These are phyloP conservation scores for Grammothele lineata DNA, from an alignment of 768 basidiomycete genomes.

Conservation along the genomic window DNA sequence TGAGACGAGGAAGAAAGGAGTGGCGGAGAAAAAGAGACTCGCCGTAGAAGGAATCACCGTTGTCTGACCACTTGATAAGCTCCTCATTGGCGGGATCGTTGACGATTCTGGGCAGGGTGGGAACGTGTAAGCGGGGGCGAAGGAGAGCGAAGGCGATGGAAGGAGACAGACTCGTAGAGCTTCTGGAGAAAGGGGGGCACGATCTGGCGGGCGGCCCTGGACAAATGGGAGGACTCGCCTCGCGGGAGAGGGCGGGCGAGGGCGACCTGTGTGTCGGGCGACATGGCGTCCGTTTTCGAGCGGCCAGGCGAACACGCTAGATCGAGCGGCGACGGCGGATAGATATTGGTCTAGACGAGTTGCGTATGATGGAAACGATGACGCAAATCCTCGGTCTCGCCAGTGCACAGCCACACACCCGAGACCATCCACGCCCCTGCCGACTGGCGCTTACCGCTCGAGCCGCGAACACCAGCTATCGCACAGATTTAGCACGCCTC, in stretches of 20 bases:
- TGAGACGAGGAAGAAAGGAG: neutral
- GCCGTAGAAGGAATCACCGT: constrained; percentile 94
- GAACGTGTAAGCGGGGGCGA: neutral
- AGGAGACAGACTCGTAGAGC: constrained; percentile 72
- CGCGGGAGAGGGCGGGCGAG: constrained; percentile 42
- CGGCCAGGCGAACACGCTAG: neutral
- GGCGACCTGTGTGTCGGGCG: constrained; percentile 53
- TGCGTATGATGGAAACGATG: constrained; percentile 7
- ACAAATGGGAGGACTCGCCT: constrained; percentile 36
- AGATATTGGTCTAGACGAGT: neutral
- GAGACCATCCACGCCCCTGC: too few relatives aligned
- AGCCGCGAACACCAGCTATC: too few relatives aligned
- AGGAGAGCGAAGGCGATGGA: constrained; percentile 3
- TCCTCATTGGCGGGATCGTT: constrained; percentile 78
- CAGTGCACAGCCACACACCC: constrained; percentile 10
- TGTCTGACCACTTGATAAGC: constrained; percentile 88
- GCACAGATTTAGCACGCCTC: too few relatives aligned
- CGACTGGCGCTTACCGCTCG: too few relatives aligned
- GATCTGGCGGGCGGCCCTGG: constrained; percentile 43
- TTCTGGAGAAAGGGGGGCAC: constrained; percentile 91
- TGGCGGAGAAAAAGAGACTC: constrained; percentile 13
- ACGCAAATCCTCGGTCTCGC: constrained; percentile 10
- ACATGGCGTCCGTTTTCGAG: constrained; percentile 37
- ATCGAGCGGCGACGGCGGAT: neutral
- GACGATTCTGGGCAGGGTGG: constrained; percentile 65